Evolutionary conservation across 2,329 filamentous ascomycete genomes (phyloP).

Genomic region (Cyphellophora attinorum): DNA sequence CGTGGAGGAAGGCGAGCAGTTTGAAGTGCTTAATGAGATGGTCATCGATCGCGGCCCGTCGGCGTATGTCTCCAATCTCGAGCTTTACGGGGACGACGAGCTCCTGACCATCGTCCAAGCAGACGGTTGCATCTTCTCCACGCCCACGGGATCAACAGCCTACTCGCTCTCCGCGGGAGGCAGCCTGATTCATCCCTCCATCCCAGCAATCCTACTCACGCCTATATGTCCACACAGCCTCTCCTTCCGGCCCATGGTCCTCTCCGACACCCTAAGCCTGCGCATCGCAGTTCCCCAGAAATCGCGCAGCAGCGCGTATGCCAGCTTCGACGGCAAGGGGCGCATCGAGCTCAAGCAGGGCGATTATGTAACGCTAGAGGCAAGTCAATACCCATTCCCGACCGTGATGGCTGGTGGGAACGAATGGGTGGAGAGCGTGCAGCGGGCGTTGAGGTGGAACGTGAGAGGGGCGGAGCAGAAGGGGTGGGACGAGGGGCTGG

Average conservation of each 20-base stretch:
- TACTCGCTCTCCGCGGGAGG: slow-evolving; percentile 95
- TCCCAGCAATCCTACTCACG: slow-evolving; percentile 90
- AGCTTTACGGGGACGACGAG: slow-evolving; percentile 91
- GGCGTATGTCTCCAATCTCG: slow-evolving; percentile 92
- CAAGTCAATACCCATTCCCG: slow-evolving; percentile 92
- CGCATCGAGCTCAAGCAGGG: slow-evolving; percentile 87
- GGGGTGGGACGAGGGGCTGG: slow-evolving; percentile 52
- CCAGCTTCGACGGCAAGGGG: slow-evolving; percentile 94
- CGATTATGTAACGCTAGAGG: slow-evolving; percentile 92
- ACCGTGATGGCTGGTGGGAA: slow-evolving; percentile 82
- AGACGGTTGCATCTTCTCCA: slow-evolving; percentile 95
- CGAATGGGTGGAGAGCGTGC: slow-evolving; percentile 96
- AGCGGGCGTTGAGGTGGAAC: slow-evolving; percentile 89
- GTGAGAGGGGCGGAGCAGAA: slow-evolving; percentile 87
- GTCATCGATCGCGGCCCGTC: slow-evolving; percentile 96
- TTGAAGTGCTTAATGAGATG: slow-evolving; percentile 95
- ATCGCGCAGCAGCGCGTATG: slow-evolving; percentile 88
- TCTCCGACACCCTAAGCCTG: slow-evolving; percentile 87
- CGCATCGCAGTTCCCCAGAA: slow-evolving; percentile 76
- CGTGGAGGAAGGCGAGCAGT: slow-evolving; percentile 86
- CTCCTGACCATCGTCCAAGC: slow-evolving; percentile 92
- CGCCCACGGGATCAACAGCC: slow-evolving; percentile 85
- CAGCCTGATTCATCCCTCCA: slow-evolving; percentile 90
- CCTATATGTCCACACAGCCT: slow-evolving; percentile 96
- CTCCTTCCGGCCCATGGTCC: slow-evolving; percentile 94